phyloP scores from a whole-genome alignment of 2,329 filamentous ascomycete species.

The Aspergillus clavatus region DNA sequence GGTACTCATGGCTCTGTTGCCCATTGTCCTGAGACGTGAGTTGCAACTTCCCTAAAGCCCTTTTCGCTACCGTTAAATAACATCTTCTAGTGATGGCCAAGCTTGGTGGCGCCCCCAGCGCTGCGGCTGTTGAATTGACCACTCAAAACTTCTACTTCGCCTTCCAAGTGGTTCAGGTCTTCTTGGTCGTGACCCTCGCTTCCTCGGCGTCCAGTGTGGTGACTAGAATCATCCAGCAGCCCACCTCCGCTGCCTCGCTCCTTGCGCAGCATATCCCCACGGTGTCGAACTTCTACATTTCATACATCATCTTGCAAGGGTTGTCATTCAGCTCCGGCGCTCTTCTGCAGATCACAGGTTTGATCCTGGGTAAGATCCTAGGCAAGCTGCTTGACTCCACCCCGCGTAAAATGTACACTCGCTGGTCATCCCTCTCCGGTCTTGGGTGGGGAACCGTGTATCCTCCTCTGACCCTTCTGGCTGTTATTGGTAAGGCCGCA shows the following conservation, averaged over 20 bases:
- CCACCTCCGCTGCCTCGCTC: conserved; percentile 56
- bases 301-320: conserved; percentile 91
- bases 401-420: conserved; percentile 71
- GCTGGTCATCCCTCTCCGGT: conserved; percentile 69
- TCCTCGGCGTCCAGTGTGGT: conserved; percentile 72
- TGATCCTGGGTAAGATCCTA: conserved; percentile 68
- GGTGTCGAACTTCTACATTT: conserved; percentile 90
- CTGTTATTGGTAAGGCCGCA: conserved; percentile 65
- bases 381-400: conserved; percentile 71
- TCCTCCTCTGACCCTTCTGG: conserved; percentile 75
- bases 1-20: conserved; percentile 80
- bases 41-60: conserved; percentile 9
- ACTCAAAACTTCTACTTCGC: conserved; percentile 85
- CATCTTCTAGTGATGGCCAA: conserved; percentile 63
- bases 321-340: conserved; percentile 70
- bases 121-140: conserved; percentile 76
- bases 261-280: conserved; percentile 72
- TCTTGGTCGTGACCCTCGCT: conserved; percentile 77
- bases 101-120: conserved; percentile 72
- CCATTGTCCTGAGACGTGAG: conserved; percentile 70
- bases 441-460: conserved; percentile 81
- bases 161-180: conserved; percentile 73
- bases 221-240: conserved; percentile 58
- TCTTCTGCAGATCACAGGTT: conserved; percentile 67
- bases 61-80: neutral